Percentiles rank a stretch among this genome's conserved stretches.
Conservation (phyloP, 768 basidiomycete genomes). For the Tricholoma flavovirens region DNA sequence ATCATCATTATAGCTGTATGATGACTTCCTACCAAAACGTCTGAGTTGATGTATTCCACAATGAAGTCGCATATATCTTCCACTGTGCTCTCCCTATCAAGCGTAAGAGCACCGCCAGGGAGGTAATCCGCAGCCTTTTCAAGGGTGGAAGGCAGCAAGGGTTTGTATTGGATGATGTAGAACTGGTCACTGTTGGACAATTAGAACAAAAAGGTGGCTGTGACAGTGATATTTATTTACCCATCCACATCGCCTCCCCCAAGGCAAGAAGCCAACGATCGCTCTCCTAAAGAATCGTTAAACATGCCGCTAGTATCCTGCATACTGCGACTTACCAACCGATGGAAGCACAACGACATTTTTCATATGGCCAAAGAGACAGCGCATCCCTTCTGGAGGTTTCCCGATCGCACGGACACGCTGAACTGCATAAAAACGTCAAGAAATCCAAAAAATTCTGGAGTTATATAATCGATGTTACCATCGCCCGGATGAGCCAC, state of each 20-base stretch:
- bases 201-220: neutral
- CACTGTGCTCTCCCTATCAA: conserved; percentile 49
- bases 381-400: conserved; percentile 51
- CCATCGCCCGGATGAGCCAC: conserved; percentile 75
- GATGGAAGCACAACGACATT: conserved; percentile 73
- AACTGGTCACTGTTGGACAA: conserved; percentile 51
- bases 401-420: conserved; percentile 66
- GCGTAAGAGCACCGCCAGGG: conserved; percentile 27
- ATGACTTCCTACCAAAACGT: conserved; percentile 53
- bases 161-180: conserved; percentile 50
- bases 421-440: conserved; percentile 41
- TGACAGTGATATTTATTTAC: conserved; percentile 28
- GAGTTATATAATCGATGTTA: conserved; percentile 16
- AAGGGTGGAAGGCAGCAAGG: conserved; percentile 48
- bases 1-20: neutral
- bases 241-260: conserved; percentile 81
- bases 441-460: neutral
- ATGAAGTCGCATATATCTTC: conserved; percentile 77
- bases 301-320: neutral
- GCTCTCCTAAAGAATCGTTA: conserved; percentile 33
- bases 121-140: conserved; percentile 50
- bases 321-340: conserved; percentile 34
- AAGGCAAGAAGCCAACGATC: conserved; percentile 63
- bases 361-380: conserved; percentile 53
- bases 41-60: conserved; percentile 79